phyloP scores from a whole-genome alignment of 2,329 filamentous ascomycete genomes.

The Hymenoscyphus fraxineus region DNA sequence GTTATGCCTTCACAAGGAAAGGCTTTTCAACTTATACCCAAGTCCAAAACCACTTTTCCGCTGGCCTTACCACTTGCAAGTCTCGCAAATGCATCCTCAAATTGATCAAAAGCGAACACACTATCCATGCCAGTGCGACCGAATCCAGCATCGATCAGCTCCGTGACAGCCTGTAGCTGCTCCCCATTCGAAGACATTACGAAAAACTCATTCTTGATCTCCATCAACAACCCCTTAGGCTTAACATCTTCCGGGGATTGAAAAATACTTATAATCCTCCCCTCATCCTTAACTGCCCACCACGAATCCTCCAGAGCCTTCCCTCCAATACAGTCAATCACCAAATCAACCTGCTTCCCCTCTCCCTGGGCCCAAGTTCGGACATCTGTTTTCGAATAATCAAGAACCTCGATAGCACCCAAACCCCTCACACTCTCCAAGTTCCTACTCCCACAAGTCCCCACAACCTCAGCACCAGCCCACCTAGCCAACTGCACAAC shows the following conservation, averaged over 20 bases:
- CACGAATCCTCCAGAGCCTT: conserved; percentile 41
- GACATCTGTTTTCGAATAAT: not conserved
- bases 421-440: not conserved
- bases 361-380: not conserved
- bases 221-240: conserved; percentile 23
- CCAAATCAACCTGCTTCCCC: conserved; percentile 40
- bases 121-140: conserved; percentile 30
- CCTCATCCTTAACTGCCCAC: conserved; percentile 35
- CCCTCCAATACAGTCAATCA: conserved; percentile 43
- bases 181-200: conserved; percentile 39
- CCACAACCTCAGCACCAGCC: conserved; percentile 39
- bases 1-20: not conserved
- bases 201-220: conserved; percentile 39
- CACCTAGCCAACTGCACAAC: conserved; percentile 40
- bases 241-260: not conserved
- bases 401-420: not conserved
- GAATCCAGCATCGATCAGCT: conserved; percentile 38
- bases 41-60: conserved; percentile 4
- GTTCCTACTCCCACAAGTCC: conserved; percentile 8
- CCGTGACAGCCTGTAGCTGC: conserved; percentile 38
- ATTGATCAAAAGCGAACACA: not conserved
- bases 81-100: not conserved
- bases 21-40: not conserved
- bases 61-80: not conserved
- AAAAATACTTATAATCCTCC: not conserved